phyloP scores from a whole-genome alignment of 805 yeast species.

The Metschnikowia bowlesiae region DNA sequence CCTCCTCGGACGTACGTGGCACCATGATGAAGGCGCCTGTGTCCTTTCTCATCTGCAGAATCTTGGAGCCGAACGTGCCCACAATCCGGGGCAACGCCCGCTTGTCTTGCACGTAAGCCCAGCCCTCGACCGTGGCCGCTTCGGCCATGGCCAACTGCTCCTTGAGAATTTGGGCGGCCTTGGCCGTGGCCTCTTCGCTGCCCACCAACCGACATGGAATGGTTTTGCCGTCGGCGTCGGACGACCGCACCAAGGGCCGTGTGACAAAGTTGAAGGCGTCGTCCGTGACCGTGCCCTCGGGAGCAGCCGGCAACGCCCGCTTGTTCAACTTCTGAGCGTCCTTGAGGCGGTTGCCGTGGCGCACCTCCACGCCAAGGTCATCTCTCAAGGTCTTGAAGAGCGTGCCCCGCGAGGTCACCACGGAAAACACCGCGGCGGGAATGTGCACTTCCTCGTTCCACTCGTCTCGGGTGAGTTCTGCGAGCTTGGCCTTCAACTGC shows the following conservation, averaged over 20 bases:
- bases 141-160: constrained; percentile 45
- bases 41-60: constrained; percentile 56
- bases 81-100: constrained; percentile 58
- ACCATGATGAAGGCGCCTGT: constrained; percentile 57
- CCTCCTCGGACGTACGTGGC: constrained; percentile 54
- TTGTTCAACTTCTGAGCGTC: constrained; percentile 49
- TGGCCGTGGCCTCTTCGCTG: constrained; percentile 42
- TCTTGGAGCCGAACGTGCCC: constrained; percentile 71
- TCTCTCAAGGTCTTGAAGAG: constrained; percentile 50
- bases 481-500: constrained; percentile 58
- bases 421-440: constrained; percentile 55
- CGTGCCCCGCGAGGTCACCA: constrained; percentile 65
- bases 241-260: constrained; percentile 17
- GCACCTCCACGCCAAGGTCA: constrained; percentile 54
- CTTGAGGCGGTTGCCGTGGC: constrained; percentile 49
- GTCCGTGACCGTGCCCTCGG: constrained; percentile 42
- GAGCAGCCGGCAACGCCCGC: constrained; percentile 42
- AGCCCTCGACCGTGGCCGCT: constrained; percentile 49
- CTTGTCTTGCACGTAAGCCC: constrained; percentile 54
- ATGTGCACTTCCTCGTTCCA: constrained; percentile 51
- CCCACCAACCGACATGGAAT: constrained; percentile 72
- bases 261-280: constrained; percentile 46
- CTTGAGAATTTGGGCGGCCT: constrained; percentile 50
- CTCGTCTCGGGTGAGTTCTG: constrained; percentile 57
- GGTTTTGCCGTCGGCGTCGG: constrained; percentile 19